These are phyloP conservation scores for Boletus fagicola DNA, from an alignment of 768 basidiomycete species.

Conservation along the genomic window DNA sequence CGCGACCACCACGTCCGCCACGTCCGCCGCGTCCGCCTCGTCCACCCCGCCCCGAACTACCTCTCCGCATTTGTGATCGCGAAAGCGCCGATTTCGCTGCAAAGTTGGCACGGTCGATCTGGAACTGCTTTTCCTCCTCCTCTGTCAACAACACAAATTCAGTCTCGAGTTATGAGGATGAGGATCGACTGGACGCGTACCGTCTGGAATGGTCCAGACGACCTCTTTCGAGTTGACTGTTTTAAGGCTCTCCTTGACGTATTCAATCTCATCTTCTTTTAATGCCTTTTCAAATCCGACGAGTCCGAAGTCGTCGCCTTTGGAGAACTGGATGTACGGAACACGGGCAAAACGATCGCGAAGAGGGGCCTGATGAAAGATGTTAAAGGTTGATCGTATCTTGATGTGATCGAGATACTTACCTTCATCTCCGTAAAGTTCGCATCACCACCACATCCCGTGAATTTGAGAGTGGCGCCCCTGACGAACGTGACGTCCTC, in stretches of 20 bases:
- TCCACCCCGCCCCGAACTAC: constrained; percentile 42
- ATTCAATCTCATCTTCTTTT: constrained; percentile 69
- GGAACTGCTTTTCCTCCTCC: constrained; percentile 69
- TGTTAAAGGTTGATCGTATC: not conserved
- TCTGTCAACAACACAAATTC: constrained; percentile 39
- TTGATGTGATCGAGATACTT: not conserved
- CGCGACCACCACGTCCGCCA: constrained; percentile 10
- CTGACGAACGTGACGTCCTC: constrained; percentile 44
- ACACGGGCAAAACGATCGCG: constrained; percentile 46
- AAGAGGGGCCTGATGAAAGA: constrained; percentile 38
- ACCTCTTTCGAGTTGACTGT: constrained; percentile 64
- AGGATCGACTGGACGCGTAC: constrained; percentile 35
- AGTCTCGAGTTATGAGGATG: not conserved
- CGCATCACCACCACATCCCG: constrained; percentile 54
- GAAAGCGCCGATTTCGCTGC: constrained; percentile 52
- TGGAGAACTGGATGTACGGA: constrained; percentile 48
- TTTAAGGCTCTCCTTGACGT: constrained; percentile 62
- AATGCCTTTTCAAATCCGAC: constrained; percentile 62
- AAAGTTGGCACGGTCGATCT: constrained; percentile 68
- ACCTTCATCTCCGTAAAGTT: constrained; percentile 63
- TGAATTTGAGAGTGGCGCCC: constrained; percentile 48
- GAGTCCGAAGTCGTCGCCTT: constrained; percentile 46
- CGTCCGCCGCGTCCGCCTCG: constrained; percentile 45
- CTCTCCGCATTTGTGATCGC: constrained; percentile 40
- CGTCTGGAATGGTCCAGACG: constrained; percentile 61